A percentile compares a stretch with the other conserved stretches of the same genome.
phyloP scores from a whole-genome alignment of 805 yeast genomes.

The Wickerhamiella sergipiensis region DNA sequence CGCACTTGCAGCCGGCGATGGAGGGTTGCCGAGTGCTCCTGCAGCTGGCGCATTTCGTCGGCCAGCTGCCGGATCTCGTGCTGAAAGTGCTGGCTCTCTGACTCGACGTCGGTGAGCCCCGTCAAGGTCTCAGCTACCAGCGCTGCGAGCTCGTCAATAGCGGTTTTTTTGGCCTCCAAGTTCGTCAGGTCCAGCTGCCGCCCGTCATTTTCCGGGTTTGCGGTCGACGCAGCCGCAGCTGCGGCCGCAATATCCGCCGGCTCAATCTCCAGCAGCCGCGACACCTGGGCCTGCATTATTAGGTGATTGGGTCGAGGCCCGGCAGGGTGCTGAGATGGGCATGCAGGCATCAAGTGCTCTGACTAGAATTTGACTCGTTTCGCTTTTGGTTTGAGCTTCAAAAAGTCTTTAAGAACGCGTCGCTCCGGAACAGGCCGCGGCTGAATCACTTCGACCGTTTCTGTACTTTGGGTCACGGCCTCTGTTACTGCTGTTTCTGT shows the following conservation, averaged over 20 bases:
- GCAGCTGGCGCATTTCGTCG: conserved; percentile 46
- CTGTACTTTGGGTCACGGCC: neutral
- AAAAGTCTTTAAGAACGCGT: neutral
- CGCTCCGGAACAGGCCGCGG: neutral
- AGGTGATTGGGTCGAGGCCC: neutral
- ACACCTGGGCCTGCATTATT: conserved; percentile 1
- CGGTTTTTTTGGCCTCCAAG: neutral
- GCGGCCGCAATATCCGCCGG: neutral
- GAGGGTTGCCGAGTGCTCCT: conserved; percentile 37
- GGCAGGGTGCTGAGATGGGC: neutral
- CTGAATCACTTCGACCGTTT: neutral
- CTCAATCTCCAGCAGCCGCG: conserved; percentile 1
- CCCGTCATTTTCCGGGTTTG: neutral
- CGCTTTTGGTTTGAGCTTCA: neutral
- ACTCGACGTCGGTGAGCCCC: neutral
- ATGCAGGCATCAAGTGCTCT: too few relatives aligned
- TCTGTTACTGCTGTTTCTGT: neutral
- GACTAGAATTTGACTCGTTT: neutral
- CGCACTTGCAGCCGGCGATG: conserved; percentile 36
- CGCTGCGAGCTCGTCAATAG: neutral
- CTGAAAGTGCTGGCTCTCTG: conserved; percentile 33
- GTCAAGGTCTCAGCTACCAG: neutral
- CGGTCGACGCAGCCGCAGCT: neutral
- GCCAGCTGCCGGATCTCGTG: conserved; percentile 41
- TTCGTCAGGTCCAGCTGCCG: neutral